phyloP scores from a whole-genome alignment of 176 grass and related monocot species.

The Rhipidocladum racemiflorum region DNA sequence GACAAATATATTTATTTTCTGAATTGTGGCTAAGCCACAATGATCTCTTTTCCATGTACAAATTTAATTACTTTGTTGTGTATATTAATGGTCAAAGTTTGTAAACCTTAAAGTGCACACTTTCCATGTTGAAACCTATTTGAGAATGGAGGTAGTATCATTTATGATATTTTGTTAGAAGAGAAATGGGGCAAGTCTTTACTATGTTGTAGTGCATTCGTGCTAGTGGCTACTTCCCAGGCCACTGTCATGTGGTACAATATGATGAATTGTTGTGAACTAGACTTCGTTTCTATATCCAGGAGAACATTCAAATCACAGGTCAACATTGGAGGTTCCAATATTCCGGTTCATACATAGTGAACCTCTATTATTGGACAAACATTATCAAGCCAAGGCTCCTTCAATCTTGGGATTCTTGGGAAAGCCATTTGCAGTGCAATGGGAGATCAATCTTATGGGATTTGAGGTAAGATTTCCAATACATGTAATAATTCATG shows the following conservation, averaged over 20 bases:
- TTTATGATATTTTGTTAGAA: neutral
- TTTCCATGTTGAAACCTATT: neutral
- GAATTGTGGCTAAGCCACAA: neutral
- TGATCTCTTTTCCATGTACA: neutral
- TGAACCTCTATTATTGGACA: conserved; percentile 82
- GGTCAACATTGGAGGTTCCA: conserved; percentile 85
- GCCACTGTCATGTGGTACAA: neutral
- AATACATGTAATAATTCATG: neutral
- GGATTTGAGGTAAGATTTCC: conserved; percentile 69
- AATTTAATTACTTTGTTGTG: neutral
- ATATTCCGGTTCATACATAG: conserved; percentile 97
- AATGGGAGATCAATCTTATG: conserved; percentile 80
- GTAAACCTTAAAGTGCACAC: neutral
- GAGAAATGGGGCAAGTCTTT: neutral
- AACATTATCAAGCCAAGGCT: conserved; percentile 93
- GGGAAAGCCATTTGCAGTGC: conserved; percentile 96
- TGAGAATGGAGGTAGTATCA: neutral
- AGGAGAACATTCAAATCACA: conserved; percentile 71
- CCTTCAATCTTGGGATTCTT: conserved; percentile 85
- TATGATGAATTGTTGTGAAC: neutral
- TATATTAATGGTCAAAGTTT: neutral
- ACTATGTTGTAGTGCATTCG: neutral
- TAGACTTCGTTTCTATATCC: conserved; percentile 29
- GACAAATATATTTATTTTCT: neutral
- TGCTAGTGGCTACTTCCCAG: neutral